These are phyloP conservation scores for Ustilago vetiveriae DNA, from an alignment of 1,284 basidiomycete genomes.

Conservation along the genomic window DNA sequence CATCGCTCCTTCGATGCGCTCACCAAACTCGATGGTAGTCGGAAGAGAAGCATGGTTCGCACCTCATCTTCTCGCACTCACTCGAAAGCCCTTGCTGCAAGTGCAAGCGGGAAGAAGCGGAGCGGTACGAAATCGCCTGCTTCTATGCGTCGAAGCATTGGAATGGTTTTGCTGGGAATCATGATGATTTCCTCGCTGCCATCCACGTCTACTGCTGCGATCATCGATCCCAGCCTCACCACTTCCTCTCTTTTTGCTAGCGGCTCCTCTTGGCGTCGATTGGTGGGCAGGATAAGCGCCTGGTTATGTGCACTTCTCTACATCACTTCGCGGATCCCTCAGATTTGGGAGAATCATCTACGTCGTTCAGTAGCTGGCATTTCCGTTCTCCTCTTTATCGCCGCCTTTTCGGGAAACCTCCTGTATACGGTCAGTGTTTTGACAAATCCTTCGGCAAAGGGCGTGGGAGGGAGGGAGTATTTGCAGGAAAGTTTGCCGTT, in stretches of 20 bases:
- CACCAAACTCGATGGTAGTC: not conserved
- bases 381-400: slow-evolving; percentile 61
- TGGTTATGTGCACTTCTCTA: slow-evolving; percentile 66
- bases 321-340: slow-evolving; percentile 66
- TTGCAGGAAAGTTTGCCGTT: slow-evolving; percentile 63
- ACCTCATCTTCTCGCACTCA: slow-evolving; percentile 23
- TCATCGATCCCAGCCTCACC: not conserved
- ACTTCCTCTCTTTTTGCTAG: too few relatives aligned
- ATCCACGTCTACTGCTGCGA: slow-evolving; percentile 1
- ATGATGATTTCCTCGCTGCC: slow-evolving; percentile 30
- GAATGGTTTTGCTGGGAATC: slow-evolving; percentile 41
- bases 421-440: slow-evolving; percentile 61
- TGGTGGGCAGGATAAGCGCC: slow-evolving; percentile 60
- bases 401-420: slow-evolving; percentile 61
- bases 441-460: slow-evolving; percentile 47
- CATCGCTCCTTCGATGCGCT: slow-evolving; percentile 21
- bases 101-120: slow-evolving; percentile 9
- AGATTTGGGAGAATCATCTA: slow-evolving; percentile 65
- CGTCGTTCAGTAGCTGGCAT: slow-evolving; percentile 61
- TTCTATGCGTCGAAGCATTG: slow-evolving; percentile 33
- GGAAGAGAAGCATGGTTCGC: slow-evolving; percentile 18
- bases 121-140: slow-evolving; percentile 31
- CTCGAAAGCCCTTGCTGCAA: slow-evolving; percentile 2
- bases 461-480: slow-evolving; percentile 29
- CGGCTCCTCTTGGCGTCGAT: slow-evolving; percentile 15